Base-by-base conservation (phyloP, 495 filamentous ascomycete genomes). In the Alectoria sarmentosa region DNA sequence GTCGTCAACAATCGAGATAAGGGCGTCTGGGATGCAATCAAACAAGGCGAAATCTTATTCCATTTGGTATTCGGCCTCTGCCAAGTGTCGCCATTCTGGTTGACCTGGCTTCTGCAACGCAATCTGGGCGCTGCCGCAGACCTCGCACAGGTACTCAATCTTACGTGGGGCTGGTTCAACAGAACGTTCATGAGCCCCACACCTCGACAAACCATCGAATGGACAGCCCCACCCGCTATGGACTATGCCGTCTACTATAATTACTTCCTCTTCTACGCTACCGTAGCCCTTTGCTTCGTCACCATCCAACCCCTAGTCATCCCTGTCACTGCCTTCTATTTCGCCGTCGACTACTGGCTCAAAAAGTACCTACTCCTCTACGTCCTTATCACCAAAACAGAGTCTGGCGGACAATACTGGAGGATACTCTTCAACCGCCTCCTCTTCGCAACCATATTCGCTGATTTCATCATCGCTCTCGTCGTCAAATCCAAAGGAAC, bases 241-340 rank as follows among this genome's bases (percentile, higher is more conserved):
- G 92, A 97, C 69, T 98, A 96, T 70, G 91, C 94, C 59, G 90
- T 84, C 65, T 97, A 98, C 76, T 98, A 97, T 79, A 98, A 97
- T 73, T 81, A 87, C 75, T 97, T 97, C 75, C 80, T 98, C 23
- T 99, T 90, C 77, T 97, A 97, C 73, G 80, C 89, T 6, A 98
- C 94, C 0, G 88, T 97, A 39, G 87, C 90, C 4, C 80, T 99
- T 41, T 91, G 86, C 70, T 98, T 92, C 73, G 86, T 88, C 3
- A 87, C 88, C 15, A 75, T 97, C 49, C 94, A 98, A 76, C 94
- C 94, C 0, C 83, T 98, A 39, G 89, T 92, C 7, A 81, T 99
- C n/a, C 90, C 90, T 0, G 87, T 96, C 42, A 90, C 90, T 0
- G 92, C 92, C 2, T 70, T 98, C 26, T 99, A 97, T 77, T 98